Evolutionary conservation across 2,329 filamentous ascomycete genomes (phyloP).

Genomic region (Aureobasidium sp.): DNA sequence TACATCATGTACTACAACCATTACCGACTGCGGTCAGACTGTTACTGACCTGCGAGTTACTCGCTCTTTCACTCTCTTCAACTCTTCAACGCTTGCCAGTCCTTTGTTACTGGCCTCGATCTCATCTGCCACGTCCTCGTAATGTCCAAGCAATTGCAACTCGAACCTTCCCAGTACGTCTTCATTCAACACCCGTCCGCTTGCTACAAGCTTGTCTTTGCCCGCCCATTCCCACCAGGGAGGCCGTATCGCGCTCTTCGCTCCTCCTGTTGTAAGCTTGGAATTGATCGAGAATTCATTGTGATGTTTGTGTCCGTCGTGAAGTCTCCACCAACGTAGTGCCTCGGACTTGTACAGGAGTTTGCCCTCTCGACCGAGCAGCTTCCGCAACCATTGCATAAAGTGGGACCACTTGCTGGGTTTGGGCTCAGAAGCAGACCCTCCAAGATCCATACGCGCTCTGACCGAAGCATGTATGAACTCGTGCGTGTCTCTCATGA

Average conservation of each 20-base stretch:
- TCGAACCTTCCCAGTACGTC: conserved; percentile 16
- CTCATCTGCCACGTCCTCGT: conserved; percentile 12
- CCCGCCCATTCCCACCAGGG: conserved; percentile 15
- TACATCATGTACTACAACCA: neutral
- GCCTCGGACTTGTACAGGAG: conserved; percentile 16
- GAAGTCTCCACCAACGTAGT: conserved; percentile 25
- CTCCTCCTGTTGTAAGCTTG: neutral
- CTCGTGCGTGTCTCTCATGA: conserved; percentile 27
- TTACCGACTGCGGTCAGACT: neutral
- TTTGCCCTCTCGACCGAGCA: conserved; percentile 13
- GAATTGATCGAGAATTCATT: conserved; percentile 15
- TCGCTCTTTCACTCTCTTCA: conserved; percentile 8
- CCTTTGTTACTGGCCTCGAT: conserved; percentile 15
- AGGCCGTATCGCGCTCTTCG: neutral
- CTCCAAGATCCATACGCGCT: conserved; percentile 27
- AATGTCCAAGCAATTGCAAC: conserved; percentile 14
- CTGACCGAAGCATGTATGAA: conserved; percentile 29
- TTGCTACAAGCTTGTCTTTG: neutral
- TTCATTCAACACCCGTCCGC: conserved; percentile 5
- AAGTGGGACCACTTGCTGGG: conserved; percentile 19
- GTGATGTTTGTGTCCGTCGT: conserved; percentile 22
- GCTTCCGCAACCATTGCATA: conserved; percentile 13
- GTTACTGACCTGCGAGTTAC: conserved; percentile 10
- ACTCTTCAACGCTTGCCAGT: conserved; percentile 4
- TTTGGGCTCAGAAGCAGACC: conserved; percentile 20